These are phyloP conservation scores for Amylocarpus encephaloides DNA, from an alignment of 2,329 filamentous ascomycete genomes.

Conservation along the genomic window DNA sequence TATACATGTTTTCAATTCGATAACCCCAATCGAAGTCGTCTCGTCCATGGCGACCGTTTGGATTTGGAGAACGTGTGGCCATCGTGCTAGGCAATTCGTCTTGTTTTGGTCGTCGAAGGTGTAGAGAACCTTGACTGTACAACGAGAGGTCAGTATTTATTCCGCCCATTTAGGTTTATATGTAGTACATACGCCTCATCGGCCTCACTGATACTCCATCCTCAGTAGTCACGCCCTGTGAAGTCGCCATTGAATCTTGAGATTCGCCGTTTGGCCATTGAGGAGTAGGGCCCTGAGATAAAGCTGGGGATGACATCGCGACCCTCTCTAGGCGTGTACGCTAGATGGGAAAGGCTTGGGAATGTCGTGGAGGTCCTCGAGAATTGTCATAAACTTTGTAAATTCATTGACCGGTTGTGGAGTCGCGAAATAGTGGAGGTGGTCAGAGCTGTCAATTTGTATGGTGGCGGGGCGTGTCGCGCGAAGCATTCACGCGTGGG, in stretches of 20 bases:
- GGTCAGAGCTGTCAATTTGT: conserved; percentile 14
- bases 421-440: neutral
- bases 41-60: conserved; percentile 79
- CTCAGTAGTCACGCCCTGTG: conserved; percentile 32
- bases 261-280: conserved; percentile 17
- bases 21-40: conserved; percentile 71
- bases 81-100: conserved; percentile 81
- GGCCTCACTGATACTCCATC: conserved; percentile 42
- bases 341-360: conserved; percentile 11
- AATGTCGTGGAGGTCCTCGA: conserved; percentile 12
- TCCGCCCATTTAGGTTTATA: neutral
- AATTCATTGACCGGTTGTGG: conserved; percentile 20
- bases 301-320: conserved; percentile 28
- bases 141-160: conserved; percentile 2
- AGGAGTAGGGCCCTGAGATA: conserved; percentile 8
- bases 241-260: conserved; percentile 16
- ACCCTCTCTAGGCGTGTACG: conserved; percentile 18
- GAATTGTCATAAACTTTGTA: conserved; percentile 10
- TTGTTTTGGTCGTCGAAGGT: conserved; percentile 88
- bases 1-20: conserved; percentile 82
- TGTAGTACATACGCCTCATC: conserved; percentile 57
- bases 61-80: conserved; percentile 71
- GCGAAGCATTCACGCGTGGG: conserved; percentile 18
- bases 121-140: conserved; percentile 87
- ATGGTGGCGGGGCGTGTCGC: conserved; percentile 22